These are phyloP conservation scores for Leccinum boreale DNA, from an alignment of 768 basidiomycete species.

Conservation along the genomic window DNA sequence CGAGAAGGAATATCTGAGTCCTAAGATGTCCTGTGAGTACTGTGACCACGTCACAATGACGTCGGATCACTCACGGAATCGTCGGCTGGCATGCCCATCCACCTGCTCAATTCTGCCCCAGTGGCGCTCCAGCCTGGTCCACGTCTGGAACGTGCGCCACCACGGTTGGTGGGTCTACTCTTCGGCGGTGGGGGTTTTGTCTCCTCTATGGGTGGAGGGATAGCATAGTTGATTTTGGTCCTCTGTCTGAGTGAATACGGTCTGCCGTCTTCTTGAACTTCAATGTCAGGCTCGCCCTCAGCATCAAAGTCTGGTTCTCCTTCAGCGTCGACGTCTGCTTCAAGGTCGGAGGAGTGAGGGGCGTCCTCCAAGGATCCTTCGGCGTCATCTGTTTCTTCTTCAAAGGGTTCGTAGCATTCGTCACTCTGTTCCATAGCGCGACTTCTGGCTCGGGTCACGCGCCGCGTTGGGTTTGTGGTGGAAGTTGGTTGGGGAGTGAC, in stretches of 20 bases:
- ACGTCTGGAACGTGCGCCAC: conserved; percentile 39
- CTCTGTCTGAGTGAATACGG: conserved; percentile 64
- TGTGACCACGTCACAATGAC: not conserved
- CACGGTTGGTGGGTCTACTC: conserved; percentile 37
- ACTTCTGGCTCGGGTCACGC: conserved; percentile 26
- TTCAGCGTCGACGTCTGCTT: conserved; percentile 35
- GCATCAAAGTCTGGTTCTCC: conserved; percentile 39
- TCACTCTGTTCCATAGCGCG: conserved; percentile 39
- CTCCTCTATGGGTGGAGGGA: conserved; percentile 79
- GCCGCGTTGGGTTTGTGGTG: not conserved
- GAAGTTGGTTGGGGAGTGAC: conserved; percentile 22
- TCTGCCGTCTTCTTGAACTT: conserved; percentile 38
- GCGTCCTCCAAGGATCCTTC: conserved; percentile 61
- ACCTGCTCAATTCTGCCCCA: conserved; percentile 72
- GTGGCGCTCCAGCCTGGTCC: conserved; percentile 75
- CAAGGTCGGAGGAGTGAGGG: conserved; percentile 38
- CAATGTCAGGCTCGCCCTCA: conserved; percentile 38
- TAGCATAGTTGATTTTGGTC: conserved; percentile 69
- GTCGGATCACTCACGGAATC: conserved; percentile 53
- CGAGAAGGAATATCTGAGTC: conserved; percentile 72
- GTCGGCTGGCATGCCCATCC: conserved; percentile 71
- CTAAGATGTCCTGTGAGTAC: conserved; percentile 29
- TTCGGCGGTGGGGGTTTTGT: conserved; percentile 39
- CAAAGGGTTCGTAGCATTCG: conserved; percentile 50
- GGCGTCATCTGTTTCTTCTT: conserved; percentile 47